Evolutionary conservation across 2,329 filamentous ascomycete genomes (phyloP).

Genomic region (Pseudogymnoascus verrucosus): DNA sequence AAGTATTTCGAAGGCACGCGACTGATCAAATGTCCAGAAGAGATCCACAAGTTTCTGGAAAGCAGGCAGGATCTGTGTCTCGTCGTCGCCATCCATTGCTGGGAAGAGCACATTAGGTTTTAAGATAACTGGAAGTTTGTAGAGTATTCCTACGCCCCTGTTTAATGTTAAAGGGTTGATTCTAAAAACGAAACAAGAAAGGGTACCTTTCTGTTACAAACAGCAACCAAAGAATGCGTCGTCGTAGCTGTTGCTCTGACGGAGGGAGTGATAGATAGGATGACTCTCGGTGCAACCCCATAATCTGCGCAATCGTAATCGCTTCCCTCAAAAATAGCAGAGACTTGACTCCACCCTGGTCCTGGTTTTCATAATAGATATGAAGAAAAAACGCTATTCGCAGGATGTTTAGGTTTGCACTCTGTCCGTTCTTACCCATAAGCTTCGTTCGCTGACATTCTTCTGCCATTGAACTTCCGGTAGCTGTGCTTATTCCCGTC

Average conservation of each 20-base stretch:
- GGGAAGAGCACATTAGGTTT: constrained; percentile 33
- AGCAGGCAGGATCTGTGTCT: constrained; percentile 38
- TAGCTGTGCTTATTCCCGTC: constrained; percentile 23
- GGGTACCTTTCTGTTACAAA: constrained; percentile 37
- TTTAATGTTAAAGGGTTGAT: constrained; percentile 18
- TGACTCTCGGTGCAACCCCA: constrained; percentile 38
- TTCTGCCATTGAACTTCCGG: constrained; percentile 28
- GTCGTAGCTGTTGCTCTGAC: constrained; percentile 37
- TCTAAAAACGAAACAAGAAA: background rate
- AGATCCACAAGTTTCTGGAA: constrained; percentile 42
- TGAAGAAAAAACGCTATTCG: constrained; percentile 44
- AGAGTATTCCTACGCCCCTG: constrained; percentile 42
- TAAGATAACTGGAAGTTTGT: constrained; percentile 40
- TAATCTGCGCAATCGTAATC: constrained; percentile 43
- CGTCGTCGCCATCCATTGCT: constrained; percentile 32
- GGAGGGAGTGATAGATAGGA: constrained; percentile 31
- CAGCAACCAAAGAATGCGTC: constrained; percentile 39
- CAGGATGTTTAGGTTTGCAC: constrained; percentile 33
- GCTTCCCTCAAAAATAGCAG: constrained; percentile 42
- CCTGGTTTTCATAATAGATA: constrained; percentile 43
- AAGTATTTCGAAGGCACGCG: constrained; percentile 40
- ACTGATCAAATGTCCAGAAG: constrained; percentile 43
- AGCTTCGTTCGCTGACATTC: constrained; percentile 30
- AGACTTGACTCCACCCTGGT: constrained; percentile 38
- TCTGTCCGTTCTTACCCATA: constrained; percentile 24